phyloP scores from a whole-genome alignment of 177 flowering plant genomes.

The Vitis hybrid region DNA sequence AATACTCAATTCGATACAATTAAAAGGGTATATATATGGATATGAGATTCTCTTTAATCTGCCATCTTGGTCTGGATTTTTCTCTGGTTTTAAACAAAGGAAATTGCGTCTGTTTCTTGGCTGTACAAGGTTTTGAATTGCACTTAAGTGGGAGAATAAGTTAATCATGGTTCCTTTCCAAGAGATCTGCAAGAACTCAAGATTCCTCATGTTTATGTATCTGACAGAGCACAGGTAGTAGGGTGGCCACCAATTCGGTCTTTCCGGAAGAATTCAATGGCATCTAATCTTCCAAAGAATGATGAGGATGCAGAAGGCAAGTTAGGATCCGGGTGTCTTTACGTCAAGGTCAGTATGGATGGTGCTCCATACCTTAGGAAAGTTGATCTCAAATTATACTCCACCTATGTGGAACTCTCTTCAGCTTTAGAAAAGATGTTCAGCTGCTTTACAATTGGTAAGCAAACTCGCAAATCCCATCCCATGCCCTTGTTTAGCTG shows the following conservation, averaged over 20 bases:
- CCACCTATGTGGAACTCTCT: slow-evolving; percentile 58
- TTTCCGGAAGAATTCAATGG: slow-evolving; percentile 78
- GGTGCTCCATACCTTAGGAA: slow-evolving; percentile 87
- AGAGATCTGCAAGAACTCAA: background rate
- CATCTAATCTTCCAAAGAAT: slow-evolving; percentile 42
- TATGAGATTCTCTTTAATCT: too few relatives aligned
- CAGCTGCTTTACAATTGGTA: slow-evolving; percentile 80
- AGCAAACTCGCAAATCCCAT: background rate
- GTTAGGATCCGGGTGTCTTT: slow-evolving; percentile 49
- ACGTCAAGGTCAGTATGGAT: slow-evolving; percentile 89
- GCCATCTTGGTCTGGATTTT: background rate
- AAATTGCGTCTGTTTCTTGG: background rate
- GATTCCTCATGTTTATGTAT: background rate
- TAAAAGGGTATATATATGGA: too few relatives aligned
- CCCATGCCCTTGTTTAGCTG: background rate
- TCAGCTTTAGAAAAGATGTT: slow-evolving; percentile 81
- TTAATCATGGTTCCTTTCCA: background rate
- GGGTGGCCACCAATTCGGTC: slow-evolving; percentile 98
- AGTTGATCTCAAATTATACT: slow-evolving; percentile 60
- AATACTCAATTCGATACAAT: too few relatives aligned
- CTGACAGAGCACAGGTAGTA: slow-evolving; percentile 73
- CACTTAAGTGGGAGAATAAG: background rate
- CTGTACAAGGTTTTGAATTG: background rate
- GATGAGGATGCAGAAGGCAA: slow-evolving; percentile 45
- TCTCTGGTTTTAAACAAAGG: background rate